Evolutionary conservation across 768 basidiomycete genomes (phyloP).

Genomic region (Mycena rebaudengoi): DNA sequence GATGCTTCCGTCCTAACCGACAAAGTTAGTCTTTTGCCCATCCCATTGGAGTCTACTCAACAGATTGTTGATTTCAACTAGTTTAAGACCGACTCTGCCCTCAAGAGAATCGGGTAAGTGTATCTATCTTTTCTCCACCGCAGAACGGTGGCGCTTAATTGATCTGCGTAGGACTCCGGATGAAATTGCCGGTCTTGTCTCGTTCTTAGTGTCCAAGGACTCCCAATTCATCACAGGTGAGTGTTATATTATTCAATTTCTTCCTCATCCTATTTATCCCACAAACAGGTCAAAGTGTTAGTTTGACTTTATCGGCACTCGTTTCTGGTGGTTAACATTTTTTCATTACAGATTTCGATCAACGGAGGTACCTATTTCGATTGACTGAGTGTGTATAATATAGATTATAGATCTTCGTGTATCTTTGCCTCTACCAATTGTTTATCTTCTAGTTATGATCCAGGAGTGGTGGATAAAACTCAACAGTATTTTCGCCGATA

Average conservation of each 20-base stretch:
- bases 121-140: background rate
- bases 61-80: no score
- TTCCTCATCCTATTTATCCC: background rate
- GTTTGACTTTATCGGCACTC: background rate
- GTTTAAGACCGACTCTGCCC: no score
- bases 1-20: no score
- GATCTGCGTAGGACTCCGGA: background rate
- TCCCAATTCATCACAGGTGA: conserved; percentile 38
- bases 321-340: no score
- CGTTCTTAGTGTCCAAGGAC: conserved; percentile 39
- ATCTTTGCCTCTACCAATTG: no score
- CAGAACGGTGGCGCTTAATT: background rate
- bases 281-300: conserved; percentile 18
- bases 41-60: no score
- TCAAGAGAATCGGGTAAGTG: background rate
- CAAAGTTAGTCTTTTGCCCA: no score
- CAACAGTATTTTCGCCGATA: no score
- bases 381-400: no score
- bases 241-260: background rate
- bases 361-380: conserved; percentile 17
- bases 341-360: conserved; percentile 8
- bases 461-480: no score
- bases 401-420: no score
- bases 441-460: no score
- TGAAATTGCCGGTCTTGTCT: conserved; percentile 36